phyloP scores from a whole-genome alignment of 2,329 filamentous ascomycete species.

The Claviceps purpurea region DNA sequence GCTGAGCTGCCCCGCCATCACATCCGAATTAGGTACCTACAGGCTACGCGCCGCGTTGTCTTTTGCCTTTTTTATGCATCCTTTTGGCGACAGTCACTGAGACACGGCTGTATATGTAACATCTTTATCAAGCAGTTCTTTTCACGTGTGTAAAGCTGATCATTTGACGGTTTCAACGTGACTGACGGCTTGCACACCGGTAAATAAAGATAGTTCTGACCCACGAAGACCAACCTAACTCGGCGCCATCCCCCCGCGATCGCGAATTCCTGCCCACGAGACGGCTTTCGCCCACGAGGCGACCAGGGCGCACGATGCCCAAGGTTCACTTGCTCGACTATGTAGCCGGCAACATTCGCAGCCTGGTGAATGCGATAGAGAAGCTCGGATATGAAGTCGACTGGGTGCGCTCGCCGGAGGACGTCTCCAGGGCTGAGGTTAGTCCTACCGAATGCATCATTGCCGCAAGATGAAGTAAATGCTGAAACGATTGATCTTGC shows the following conservation, averaged over 20 bases:
- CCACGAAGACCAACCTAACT: background rate
- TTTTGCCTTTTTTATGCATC: background rate
- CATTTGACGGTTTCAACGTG: too few relatives aligned
- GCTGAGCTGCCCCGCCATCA: slow-evolving; percentile 13
- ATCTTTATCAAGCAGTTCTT: background rate
- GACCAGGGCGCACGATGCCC: slow-evolving; percentile 41
- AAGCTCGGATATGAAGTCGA: slow-evolving; percentile 86
- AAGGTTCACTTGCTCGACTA: slow-evolving; percentile 73
- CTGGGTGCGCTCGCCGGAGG: slow-evolving; percentile 77
- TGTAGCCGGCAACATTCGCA: slow-evolving; percentile 91
- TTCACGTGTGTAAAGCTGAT: too few relatives aligned
- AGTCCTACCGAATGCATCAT: slow-evolving; percentile 5
- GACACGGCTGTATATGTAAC: background rate
- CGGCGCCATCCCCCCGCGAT: background rate
- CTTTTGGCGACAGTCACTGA: background rate
- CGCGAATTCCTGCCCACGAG: background rate
- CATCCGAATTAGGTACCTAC: slow-evolving; percentile 4
- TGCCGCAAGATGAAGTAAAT: background rate
- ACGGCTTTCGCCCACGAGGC: background rate
- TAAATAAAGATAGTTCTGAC: too few relatives aligned
- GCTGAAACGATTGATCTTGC: background rate
- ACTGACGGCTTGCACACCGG: too few relatives aligned
- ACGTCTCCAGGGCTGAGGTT: slow-evolving; percentile 76
- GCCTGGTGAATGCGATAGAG: slow-evolving; percentile 93
- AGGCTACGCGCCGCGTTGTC: slow-evolving; percentile 3